phyloP scores from a whole-genome alignment of 2,329 filamentous ascomycete species.

The Aspergillus aculeatus region DNA sequence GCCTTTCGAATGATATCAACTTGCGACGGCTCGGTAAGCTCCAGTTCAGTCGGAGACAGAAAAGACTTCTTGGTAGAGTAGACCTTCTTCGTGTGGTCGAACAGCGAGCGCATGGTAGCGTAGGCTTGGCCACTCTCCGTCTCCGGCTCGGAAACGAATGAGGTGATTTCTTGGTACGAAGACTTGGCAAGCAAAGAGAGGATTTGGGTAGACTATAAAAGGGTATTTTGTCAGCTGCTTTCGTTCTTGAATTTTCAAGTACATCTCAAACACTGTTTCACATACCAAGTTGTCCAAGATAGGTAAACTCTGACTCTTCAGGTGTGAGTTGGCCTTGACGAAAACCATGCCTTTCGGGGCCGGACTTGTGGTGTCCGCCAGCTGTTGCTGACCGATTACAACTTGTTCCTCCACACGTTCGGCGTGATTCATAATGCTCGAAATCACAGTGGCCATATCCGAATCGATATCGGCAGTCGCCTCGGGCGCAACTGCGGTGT shows the following conservation, averaged over 20 bases:
- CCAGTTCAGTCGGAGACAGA: slow-evolving; percentile 53
- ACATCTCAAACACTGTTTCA: not conserved
- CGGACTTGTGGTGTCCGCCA: slow-evolving; percentile 28
- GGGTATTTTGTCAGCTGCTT: not conserved
- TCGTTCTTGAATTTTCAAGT: not conserved
- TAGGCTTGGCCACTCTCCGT: slow-evolving; percentile 62
- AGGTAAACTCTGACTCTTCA: slow-evolving; percentile 60
- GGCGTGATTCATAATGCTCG: slow-evolving; percentile 45
- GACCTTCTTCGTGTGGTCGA: slow-evolving; percentile 63
- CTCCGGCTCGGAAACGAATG: slow-evolving; percentile 56
- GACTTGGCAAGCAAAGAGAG: slow-evolving; percentile 58
- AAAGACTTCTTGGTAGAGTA: slow-evolving; percentile 59
- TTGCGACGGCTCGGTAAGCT: slow-evolving; percentile 52
- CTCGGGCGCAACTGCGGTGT: slow-evolving; percentile 19
- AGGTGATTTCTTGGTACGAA: slow-evolving; percentile 56
- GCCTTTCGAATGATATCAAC: slow-evolving; percentile 62
- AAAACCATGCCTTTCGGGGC: slow-evolving; percentile 38
- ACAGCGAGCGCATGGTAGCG: slow-evolving; percentile 59
- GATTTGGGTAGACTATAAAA: slow-evolving; percentile 56
- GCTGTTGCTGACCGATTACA: slow-evolving; percentile 35
- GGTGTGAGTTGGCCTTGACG: slow-evolving; percentile 44
- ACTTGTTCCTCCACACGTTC: slow-evolving; percentile 43
- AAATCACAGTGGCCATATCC: slow-evolving; percentile 42
- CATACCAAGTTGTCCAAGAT: slow-evolving; percentile 62
- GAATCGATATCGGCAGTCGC: slow-evolving; percentile 28